Evolutionary conservation across 176 grass and related monocot genomes (phyloP).

Genomic region (Hsuehochloa calcarea): DNA sequence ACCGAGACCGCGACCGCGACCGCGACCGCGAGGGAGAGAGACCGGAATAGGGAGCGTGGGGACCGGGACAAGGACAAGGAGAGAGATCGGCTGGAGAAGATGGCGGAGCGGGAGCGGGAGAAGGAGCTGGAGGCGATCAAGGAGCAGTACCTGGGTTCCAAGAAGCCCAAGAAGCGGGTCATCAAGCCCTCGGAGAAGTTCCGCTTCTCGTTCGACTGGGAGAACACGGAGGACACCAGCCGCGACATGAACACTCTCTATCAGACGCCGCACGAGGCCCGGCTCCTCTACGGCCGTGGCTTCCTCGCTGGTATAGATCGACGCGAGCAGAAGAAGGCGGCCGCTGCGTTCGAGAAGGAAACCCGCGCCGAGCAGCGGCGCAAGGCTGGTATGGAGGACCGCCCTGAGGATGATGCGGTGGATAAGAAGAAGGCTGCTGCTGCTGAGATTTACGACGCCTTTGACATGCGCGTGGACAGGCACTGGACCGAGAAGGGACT

Average conservation of each 20-base stretch:
- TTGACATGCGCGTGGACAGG: conserved; percentile 91
- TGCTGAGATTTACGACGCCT: conserved; percentile 79
- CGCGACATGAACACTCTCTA: conserved; percentile 93
- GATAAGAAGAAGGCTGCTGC: conserved; percentile 74
- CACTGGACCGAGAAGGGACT: conserved; percentile 88
- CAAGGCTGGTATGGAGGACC: conserved; percentile 76
- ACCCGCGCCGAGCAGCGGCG: conserved; percentile 73
- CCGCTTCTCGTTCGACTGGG: conserved; percentile 97
- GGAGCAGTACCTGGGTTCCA: conserved; percentile 93
- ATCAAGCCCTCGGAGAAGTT: conserved; percentile 98
- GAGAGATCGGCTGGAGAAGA: conserved; percentile 67
- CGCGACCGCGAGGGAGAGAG: conserved; percentile 50
- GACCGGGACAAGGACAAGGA: conserved; percentile 73
- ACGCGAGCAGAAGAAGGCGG: conserved; percentile 92
- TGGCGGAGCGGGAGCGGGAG: conserved; percentile 72
- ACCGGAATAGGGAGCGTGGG: conserved; percentile 60
- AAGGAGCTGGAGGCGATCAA: conserved; percentile 94
- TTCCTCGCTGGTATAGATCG: conserved; percentile 89
- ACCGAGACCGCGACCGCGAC: conserved; percentile 53
- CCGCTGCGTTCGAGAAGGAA: conserved; percentile 71
- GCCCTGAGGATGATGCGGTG: conserved; percentile 59
- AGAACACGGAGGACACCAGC: conserved; percentile 95
- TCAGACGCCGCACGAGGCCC: conserved; percentile 78
- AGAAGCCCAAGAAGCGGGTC: conserved; percentile 94
- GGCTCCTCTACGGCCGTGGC: conserved; percentile 80